Evolutionary conservation across 371 early-diverging fungal species (phyloP).

Genomic region (Mortierella sp.): DNA sequence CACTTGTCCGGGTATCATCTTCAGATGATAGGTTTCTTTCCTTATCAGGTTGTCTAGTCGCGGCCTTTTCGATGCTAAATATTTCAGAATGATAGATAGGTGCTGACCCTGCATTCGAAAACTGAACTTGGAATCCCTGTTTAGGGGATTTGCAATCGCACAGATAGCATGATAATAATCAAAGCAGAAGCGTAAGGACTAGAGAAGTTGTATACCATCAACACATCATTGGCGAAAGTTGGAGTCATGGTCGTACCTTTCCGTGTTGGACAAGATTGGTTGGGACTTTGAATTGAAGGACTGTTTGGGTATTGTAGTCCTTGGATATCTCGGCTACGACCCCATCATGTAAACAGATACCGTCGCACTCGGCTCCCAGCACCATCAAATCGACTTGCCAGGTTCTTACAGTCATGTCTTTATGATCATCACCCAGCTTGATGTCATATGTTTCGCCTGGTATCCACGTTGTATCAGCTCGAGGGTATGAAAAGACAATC

Average conservation of each 20-base stretch:
- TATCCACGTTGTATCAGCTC: conserved; percentile 14
- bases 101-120: conserved; percentile 25
- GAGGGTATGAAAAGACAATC: conserved; percentile 22
- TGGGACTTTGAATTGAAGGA: conserved; percentile 27
- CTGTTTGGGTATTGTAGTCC: conserved; percentile 5
- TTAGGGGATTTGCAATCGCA: neutral
- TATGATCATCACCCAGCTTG: conserved; percentile 9
- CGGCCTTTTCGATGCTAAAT: conserved; percentile 24
- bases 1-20: conserved; percentile 6
- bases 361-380: conserved; percentile 39
- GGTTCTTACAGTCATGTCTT: neutral
- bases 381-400: conserved; percentile 43
- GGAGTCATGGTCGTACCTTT: conserved; percentile 21
- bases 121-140: conserved; percentile 41
- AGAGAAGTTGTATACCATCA: neutral
- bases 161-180: neutral
- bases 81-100: conserved; percentile 35
- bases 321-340: conserved; percentile 27
- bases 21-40: conserved; percentile 5
- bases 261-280: conserved; percentile 33
- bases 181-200: too few species aligned
- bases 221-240: neutral
- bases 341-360: conserved; percentile 32
- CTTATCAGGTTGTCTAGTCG: neutral
- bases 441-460: conserved; percentile 38